Conservation (phyloP, 495 filamentous ascomycete genomes). For the Aspergillus wentii region DNA sequence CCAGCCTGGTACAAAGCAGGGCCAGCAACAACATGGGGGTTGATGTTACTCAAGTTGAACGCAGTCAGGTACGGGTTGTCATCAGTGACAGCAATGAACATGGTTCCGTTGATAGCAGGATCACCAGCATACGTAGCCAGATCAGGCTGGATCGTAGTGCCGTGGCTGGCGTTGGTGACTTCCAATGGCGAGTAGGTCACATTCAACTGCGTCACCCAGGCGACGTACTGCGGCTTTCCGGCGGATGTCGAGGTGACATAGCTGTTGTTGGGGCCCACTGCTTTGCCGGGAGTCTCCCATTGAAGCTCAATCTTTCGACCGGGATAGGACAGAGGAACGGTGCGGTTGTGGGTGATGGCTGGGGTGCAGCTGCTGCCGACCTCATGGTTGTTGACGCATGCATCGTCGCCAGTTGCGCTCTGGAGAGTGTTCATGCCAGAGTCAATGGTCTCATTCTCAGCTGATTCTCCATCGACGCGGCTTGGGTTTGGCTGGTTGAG, state of each 20-base stretch:
- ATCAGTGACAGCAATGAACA: slow-evolving; percentile 76
- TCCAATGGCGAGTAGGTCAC: slow-evolving; percentile 71
- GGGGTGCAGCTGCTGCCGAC: slow-evolving; percentile 55
- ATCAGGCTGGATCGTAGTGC: slow-evolving; percentile 61
- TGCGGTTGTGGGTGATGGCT: slow-evolving; percentile 61
- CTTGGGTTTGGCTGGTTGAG: slow-evolving; percentile 73
- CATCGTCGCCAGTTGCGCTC: slow-evolving; percentile 32
- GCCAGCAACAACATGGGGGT: slow-evolving; percentile 71
- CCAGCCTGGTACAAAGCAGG: slow-evolving; percentile 77
- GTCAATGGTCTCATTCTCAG: slow-evolving; percentile 32
- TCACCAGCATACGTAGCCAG: slow-evolving; percentile 58
- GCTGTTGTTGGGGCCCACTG: slow-evolving; percentile 74
- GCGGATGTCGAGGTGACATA: slow-evolving; percentile 67
- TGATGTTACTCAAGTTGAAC: slow-evolving; percentile 69
- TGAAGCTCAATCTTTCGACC: slow-evolving; percentile 65
- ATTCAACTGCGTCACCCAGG: slow-evolving; percentile 79
- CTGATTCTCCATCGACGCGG: slow-evolving; percentile 51
- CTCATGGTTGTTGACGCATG: slow-evolving; percentile 47
- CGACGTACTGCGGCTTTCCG: slow-evolving; percentile 58
- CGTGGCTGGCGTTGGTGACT: slow-evolving; percentile 28
- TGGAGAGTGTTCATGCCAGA: slow-evolving; percentile 26
- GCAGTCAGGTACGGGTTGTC: slow-evolving; percentile 62
- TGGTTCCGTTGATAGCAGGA: slow-evolving; percentile 70
- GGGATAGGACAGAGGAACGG: slow-evolving; percentile 65
- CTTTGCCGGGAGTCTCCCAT: slow-evolving; percentile 70